Evolutionary conservation across 2,329 filamentous ascomycete species (phyloP).

Genomic region (Nothophaeocryptopus gaeumannii): DNA sequence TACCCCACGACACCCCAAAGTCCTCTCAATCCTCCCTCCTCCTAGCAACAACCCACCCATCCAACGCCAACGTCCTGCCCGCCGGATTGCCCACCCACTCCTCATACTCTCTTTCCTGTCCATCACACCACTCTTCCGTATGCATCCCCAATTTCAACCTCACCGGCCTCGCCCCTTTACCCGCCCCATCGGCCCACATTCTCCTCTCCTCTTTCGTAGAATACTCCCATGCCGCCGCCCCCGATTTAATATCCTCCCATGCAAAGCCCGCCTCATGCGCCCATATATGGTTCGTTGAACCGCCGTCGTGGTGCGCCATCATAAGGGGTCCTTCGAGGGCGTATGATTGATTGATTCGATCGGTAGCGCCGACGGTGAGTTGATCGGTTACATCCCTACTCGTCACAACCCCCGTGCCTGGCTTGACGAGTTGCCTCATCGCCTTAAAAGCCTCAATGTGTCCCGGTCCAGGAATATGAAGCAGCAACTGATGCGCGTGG

Average conservation of each 20-base stretch:
- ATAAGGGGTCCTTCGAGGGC: too few relatives aligned
- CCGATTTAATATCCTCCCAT: constrained; percentile 5
- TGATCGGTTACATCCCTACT: neutral
- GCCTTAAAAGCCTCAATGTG: neutral
- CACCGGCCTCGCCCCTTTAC: neutral
- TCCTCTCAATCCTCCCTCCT: neutral
- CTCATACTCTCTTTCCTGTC: constrained; percentile 1
- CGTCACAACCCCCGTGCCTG: neutral
- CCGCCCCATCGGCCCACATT: too few relatives aligned
- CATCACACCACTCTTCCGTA: neutral
- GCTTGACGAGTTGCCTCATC: neutral
- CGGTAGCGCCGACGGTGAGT: too few relatives aligned
- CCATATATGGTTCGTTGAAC: constrained; percentile 17
- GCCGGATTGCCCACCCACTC: neutral
- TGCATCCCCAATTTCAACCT: neutral
- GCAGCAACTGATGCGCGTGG: constrained; percentile 55
- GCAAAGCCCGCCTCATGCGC: constrained; percentile 22
- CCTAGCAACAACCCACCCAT: constrained; percentile 3
- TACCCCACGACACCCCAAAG: too few relatives aligned
- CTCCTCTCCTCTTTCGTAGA: neutral
- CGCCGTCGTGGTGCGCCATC: constrained; percentile 11
- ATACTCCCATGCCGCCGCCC: constrained; percentile 1
- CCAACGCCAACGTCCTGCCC: neutral
- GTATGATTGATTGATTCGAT: too few relatives aligned
- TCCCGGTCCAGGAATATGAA: constrained; percentile 51